Percentiles rank a stretch among this genome's conserved stretches.
These are phyloP conservation scores for Colletotrichum trifolii DNA, from an alignment of 2,329 filamentous ascomycete species.

Conservation along the genomic window DNA sequence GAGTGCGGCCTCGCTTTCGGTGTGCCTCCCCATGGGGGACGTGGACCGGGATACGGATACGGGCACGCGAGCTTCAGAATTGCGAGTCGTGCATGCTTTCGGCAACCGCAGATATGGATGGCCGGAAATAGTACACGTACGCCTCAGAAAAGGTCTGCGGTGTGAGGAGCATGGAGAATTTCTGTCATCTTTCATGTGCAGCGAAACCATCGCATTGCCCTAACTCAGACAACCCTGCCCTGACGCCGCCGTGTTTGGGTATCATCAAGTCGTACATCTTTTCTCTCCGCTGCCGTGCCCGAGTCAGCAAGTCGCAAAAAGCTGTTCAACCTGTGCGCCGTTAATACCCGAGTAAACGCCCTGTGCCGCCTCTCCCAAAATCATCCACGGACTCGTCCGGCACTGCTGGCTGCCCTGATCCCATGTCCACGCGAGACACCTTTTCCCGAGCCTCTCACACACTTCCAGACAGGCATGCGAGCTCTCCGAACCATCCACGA, in stretches of 20 bases:
- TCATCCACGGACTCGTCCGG: conserved; percentile 61
- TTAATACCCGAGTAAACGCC: conserved; percentile 54
- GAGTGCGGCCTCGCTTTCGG: conserved; percentile 8
- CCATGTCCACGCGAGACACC: conserved; percentile 65
- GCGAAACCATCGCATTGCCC: no score
- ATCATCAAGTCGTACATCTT: conserved; percentile 10
- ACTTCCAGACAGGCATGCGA: conserved; percentile 56
- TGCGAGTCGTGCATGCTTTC: neutral
- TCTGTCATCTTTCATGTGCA: neutral
- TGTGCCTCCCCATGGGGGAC: neutral
- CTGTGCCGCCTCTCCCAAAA: conserved; percentile 53
- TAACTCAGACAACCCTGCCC: no score
- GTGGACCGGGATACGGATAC: neutral
- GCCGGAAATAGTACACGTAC: no score
- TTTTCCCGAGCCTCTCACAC: conserved; percentile 51
- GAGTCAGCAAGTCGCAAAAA: conserved; percentile 36
- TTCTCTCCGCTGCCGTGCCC: neutral
- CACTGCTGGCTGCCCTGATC: conserved; percentile 53
- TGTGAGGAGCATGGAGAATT: no score
- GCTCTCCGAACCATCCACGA: conserved; percentile 49
- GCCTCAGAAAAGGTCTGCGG: no score
- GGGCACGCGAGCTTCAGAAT: conserved; percentile 7
- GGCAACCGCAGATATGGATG: neutral
- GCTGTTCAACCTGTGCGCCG: conserved; percentile 35
- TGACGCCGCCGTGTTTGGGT: neutral